Base-by-base conservation (phyloP, 495 filamentous ascomycete genomes). In the Neurospora cerealis region DNA sequence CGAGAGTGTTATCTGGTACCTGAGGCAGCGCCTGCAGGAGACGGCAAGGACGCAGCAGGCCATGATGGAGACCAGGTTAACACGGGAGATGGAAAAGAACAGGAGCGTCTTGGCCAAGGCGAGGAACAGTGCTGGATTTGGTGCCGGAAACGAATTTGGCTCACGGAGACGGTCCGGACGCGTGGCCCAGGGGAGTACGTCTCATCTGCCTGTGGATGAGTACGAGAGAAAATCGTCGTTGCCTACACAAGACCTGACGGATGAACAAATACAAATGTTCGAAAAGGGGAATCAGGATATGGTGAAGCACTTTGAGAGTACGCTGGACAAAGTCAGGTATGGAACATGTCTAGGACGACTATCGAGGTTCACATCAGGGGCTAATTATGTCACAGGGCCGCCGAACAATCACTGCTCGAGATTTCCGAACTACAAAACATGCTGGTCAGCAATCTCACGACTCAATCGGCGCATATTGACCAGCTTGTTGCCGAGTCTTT, bases 341-440 rank as follows among this genome's bases (percentile, higher is more conserved):
- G 91, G 38, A 34, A 3, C 66, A 62, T 40, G 34, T 38, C 21
- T 34, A 1, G 54, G 28, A 17, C 5, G 54, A 32, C 13, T 62
- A 32, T 32, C 2, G 24, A 62, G 24, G 13, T 62, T 32, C 13
- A 4, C 13, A 32, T 13, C 28, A 4, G n/a, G 17, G 8, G 13
- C 69, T 54, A 28, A 69, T 19, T 1, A 34, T 39, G n/a, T 71
- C 15, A 32, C 77, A 97, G 95, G 75, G 93, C 91, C 36, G 93
- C 96, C 3, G 95, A 99, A 82, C 92, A 91, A 79, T 97, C 93
- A 1, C 87, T 99, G 9, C 78, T 97, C 5, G 96, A 98, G 79
- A 98, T 99, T 71, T 93, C 93, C 28, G 93, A 96, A 74, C 86
- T 99, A 6, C 96, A 99, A 77, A 92, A 91, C 69, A 91, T 93